phyloP scores from a whole-genome alignment of 768 basidiomycete species.

The Russula griseocarnosa region DNA sequence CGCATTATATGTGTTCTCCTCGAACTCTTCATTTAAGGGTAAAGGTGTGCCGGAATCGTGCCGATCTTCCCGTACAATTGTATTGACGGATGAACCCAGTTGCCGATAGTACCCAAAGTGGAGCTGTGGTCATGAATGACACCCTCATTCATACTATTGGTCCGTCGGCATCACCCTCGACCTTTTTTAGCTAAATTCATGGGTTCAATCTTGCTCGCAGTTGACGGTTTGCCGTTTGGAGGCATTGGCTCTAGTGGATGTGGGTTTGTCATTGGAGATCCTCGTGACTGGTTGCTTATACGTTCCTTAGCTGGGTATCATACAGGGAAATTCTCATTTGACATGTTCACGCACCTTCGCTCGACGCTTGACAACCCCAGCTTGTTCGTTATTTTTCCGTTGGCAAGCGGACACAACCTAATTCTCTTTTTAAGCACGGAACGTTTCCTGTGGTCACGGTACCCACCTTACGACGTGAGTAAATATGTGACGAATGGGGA shows the following conservation, averaged over 20 bases:
- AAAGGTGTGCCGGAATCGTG: constrained; percentile 46
- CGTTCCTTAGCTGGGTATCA: constrained; percentile 55
- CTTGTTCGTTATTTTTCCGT: constrained; percentile 33
- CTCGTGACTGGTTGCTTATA: constrained; percentile 9
- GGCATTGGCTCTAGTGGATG: constrained; percentile 71
- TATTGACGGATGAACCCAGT: constrained; percentile 41
- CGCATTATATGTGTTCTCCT: constrained; percentile 72
- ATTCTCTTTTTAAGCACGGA: constrained; percentile 33
- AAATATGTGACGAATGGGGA: not conserved
- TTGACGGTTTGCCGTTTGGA: constrained; percentile 67
- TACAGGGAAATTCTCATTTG: constrained; percentile 71
- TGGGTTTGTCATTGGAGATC: constrained; percentile 36
- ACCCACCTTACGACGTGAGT: constrained; percentile 40
- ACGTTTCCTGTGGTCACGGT: constrained; percentile 34
- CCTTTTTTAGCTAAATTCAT: not conserved
- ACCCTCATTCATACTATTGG: constrained; percentile 55
- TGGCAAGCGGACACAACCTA: not conserved
- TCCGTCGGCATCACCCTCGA: constrained; percentile 33
- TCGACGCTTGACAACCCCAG: constrained; percentile 46
- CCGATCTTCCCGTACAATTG: not conserved
- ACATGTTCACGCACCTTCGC: constrained; percentile 73
- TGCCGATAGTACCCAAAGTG: constrained; percentile 65
- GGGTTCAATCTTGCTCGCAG: constrained; percentile 33
- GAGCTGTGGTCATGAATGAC: constrained; percentile 68
- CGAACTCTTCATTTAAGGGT: constrained; percentile 52